These are phyloP conservation scores for Periconia sp. DNA, from an alignment of 2,329 filamentous ascomycete species.

Conservation along the genomic window DNA sequence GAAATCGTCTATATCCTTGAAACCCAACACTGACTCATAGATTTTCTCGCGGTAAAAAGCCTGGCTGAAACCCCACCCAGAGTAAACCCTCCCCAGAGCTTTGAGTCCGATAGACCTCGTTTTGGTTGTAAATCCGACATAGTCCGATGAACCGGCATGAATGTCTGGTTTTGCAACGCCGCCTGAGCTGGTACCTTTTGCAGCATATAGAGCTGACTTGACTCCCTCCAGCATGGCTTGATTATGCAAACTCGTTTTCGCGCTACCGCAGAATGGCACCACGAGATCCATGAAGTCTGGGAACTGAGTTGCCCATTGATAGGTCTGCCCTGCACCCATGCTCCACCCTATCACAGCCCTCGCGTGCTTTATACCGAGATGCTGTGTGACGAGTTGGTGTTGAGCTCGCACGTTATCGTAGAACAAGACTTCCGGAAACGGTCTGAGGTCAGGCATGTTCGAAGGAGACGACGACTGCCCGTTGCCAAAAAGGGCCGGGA, in stretches of 20 bases:
- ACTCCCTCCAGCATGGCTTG: slow-evolving; percentile 69
- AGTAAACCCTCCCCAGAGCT: slow-evolving; percentile 74
- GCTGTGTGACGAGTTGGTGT: slow-evolving; percentile 64
- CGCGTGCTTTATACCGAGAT: slow-evolving; percentile 62
- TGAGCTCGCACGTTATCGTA: slow-evolving; percentile 72
- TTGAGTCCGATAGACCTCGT: slow-evolving; percentile 63
- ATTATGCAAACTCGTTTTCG: slow-evolving; percentile 67
- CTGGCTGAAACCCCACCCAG: slow-evolving; percentile 80
- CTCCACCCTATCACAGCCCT: slow-evolving; percentile 68
- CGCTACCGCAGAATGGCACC: slow-evolving; percentile 67
- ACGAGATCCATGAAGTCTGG: slow-evolving; percentile 67
- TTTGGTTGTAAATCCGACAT: slow-evolving; percentile 54
- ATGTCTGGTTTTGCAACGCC: slow-evolving; percentile 45
- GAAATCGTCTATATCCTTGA: slow-evolving; percentile 70
- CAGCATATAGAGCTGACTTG: slow-evolving; percentile 61
- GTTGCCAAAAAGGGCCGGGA: slow-evolving; percentile 70
- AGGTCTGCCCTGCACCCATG: slow-evolving; percentile 70
- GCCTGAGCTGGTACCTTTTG: slow-evolving; percentile 56
- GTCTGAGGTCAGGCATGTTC: slow-evolving; percentile 56
- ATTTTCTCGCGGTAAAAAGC: slow-evolving; percentile 73
- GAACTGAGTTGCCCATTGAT: slow-evolving; percentile 65
- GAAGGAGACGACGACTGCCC: slow-evolving; percentile 69
- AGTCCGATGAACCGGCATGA: slow-evolving; percentile 38
- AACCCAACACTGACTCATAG: slow-evolving; percentile 67
- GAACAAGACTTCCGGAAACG: slow-evolving; percentile 65